Evolutionary conservation across 73 alveolate genomes (phyloP).

Genomic region (Paraurostyla sp.): DNA sequence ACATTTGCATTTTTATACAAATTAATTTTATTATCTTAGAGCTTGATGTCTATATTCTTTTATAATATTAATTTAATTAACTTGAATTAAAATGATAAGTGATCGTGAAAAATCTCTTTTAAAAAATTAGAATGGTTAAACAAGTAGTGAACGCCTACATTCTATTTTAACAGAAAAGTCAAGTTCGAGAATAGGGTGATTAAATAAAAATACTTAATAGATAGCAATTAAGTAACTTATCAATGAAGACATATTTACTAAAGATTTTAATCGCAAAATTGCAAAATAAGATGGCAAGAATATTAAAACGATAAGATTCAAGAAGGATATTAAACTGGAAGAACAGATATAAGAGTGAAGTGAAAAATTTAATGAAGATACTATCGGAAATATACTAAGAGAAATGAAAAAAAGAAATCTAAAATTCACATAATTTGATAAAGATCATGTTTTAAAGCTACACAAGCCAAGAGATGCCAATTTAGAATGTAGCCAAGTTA

Average conservation of each 20-base stretch:
- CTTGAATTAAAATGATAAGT: no score
- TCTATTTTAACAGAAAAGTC: constrained; percentile 34
- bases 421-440: constrained; percentile 18
- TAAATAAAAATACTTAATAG: constrained; percentile 12
- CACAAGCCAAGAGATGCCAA: neutral
- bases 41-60: no score
- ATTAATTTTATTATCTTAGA: neutral
- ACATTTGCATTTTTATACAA: constrained; percentile 43
- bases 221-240: constrained; percentile 25
- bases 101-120: neutral
- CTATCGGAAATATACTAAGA: neutral
- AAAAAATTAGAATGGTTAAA: neutral
- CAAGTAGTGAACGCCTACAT: constrained; percentile 24
- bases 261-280: constrained; percentile 12
- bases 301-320: neutral
- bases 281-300: neutral
- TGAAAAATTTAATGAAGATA: neutral
- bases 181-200: constrained; percentile 2
- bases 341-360: neutral
- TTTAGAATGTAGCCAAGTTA: neutral
- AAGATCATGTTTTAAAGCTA: neutral
- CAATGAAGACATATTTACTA: constrained; percentile 29
- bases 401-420: constrained; percentile 11
- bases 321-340: constrained; percentile 16
- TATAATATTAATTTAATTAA: no score